Conservation (phyloP, 371 early-diverging fungal species). For the Actinomucor elegans region DNA sequence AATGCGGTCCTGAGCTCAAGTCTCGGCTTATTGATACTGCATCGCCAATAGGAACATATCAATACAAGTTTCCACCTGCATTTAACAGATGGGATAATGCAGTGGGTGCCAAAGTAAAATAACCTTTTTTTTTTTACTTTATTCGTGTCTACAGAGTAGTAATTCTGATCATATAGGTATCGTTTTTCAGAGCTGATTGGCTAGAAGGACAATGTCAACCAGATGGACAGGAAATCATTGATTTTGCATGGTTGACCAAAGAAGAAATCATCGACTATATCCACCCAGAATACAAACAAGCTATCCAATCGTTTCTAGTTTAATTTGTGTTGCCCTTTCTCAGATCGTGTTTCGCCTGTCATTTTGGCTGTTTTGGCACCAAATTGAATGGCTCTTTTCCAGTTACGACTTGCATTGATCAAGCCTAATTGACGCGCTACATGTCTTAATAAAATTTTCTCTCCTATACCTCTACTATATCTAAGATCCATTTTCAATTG, state of each 20-base stretch:
- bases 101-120: conserved; percentile 33
- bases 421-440: conserved; percentile 61
- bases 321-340: conserved; percentile 63
- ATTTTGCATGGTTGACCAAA: conserved; percentile 85
- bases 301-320: conserved; percentile 10
- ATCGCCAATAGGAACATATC: conserved; percentile 67
- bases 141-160: too few relatives aligned
- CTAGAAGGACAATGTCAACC: conserved; percentile 52
- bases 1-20: conserved; percentile 74
- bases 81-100: conserved; percentile 23
- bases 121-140: not conserved
- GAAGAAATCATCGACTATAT: conserved; percentile 69
- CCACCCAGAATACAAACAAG: conserved; percentile 16
- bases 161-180: conserved; percentile 17
- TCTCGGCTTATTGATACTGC: conserved; percentile 68
- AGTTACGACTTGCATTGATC: conserved; percentile 49
- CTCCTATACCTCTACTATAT: conserved; percentile 82
- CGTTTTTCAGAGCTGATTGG: conserved; percentile 36
- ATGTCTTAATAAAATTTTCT: conserved; percentile 85
- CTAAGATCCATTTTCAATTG: conserved; percentile 81
- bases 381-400: conserved; percentile 96
- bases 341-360: conserved; percentile 61
- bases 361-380: conserved; percentile 95
- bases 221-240: conserved; percentile 60
- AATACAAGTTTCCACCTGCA: conserved; percentile 46